Conservation (phyloP, 2,329 filamentous ascomycete genomes). For the Coniella vitis region DNA sequence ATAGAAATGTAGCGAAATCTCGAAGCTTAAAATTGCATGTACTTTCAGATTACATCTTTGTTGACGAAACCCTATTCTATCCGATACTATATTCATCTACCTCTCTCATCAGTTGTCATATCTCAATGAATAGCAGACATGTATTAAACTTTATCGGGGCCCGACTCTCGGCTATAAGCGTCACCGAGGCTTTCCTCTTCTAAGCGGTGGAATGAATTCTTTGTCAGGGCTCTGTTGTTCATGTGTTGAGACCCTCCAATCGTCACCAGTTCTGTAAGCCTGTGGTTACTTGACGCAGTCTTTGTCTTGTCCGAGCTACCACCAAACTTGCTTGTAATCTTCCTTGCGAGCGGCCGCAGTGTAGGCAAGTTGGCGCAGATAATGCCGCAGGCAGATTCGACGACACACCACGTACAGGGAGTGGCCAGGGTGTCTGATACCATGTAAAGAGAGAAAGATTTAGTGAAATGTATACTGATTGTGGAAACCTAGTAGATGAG, state of each 20-base stretch:
- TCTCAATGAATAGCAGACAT: too few species aligned
- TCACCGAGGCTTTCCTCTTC: too few species aligned
- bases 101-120: too few species aligned
- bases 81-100: too few species aligned
- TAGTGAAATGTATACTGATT: neutral
- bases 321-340: conserved; percentile 14
- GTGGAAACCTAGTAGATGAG: too few species aligned
- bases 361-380: conserved; percentile 37
- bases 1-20: too few species aligned
- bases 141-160: too few species aligned
- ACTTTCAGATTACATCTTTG: too few species aligned
- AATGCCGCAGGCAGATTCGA: conserved; percentile 28
- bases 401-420: conserved; percentile 26
- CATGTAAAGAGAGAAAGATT: neutral
- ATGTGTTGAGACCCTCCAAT: conserved; percentile 7
- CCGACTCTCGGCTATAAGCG: too few species aligned
- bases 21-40: too few species aligned
- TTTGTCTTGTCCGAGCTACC: conserved; percentile 7
- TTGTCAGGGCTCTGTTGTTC: conserved; percentile 5
- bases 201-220: conserved; percentile 10
- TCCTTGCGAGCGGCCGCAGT: conserved; percentile 26
- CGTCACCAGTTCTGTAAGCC: conserved; percentile 11
- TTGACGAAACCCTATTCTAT: too few species aligned
- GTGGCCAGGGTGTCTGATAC: conserved; percentile 23
- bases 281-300: neutral